Conservation (phyloP, 495 filamentous ascomycete genomes). For the Chaetomium fimeti region DNA sequence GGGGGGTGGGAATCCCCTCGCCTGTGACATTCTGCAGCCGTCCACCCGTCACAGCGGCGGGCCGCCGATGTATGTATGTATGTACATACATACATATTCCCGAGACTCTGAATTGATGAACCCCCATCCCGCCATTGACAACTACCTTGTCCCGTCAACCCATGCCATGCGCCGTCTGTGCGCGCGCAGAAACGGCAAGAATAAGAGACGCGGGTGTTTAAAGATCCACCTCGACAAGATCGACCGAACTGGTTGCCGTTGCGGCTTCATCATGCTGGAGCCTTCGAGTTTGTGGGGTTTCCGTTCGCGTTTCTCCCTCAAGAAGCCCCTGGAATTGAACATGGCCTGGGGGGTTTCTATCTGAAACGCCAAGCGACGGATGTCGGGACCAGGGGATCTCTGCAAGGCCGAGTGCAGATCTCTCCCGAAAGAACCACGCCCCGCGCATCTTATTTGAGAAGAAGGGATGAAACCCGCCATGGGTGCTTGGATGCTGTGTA, state of each 20-base stretch:
- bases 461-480: neutral
- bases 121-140: too few species aligned
- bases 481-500: too few species aligned
- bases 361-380: slow-evolving; percentile 19
- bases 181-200: neutral
- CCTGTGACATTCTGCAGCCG: too few species aligned
- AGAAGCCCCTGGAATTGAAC: neutral
- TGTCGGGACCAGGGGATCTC: neutral
- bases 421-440: neutral
- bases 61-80: too few species aligned
- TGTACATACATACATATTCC: too few species aligned
- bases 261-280: slow-evolving; percentile 4
- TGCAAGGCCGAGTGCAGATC: slow-evolving; percentile 2
- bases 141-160: too few species aligned
- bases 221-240: neutral
- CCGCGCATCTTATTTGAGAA: neutral
- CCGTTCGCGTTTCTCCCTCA: neutral
- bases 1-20: too few species aligned
- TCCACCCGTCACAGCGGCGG: neutral
- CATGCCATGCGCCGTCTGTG: neutral
- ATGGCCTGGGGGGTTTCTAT: neutral
- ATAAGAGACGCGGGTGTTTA: neutral
- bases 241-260: neutral
- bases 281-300: neutral
- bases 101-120: neutral